phyloP scores from a whole-genome alignment of 139 green algal genomes.

The Chlamydomonas sp. region DNA sequence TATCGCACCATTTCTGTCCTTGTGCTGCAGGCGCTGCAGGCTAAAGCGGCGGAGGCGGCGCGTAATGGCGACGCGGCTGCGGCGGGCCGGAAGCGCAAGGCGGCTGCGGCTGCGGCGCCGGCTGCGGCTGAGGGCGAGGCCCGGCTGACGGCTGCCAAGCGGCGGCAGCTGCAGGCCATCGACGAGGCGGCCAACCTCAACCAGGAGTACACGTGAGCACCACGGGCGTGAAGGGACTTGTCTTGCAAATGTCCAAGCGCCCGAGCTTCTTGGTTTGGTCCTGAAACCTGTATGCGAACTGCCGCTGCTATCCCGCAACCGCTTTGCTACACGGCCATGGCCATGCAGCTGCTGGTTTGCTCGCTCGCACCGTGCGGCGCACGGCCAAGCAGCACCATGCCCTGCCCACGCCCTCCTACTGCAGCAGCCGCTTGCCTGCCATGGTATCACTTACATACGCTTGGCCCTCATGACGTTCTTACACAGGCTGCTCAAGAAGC shows the following conservation, averaged over 20 bases:
- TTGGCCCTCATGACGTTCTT: too few species aligned
- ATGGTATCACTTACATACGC: too few species aligned
- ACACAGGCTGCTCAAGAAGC: conserved; percentile 78
- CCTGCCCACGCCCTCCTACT: background rate
- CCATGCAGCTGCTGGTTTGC: too few species aligned
- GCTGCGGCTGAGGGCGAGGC: background rate
- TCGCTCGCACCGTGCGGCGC: too few species aligned
- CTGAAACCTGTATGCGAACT: too few species aligned
- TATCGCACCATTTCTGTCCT: background rate
- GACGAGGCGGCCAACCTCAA: conserved; percentile 81
- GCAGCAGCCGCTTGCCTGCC: background rate
- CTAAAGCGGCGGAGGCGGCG: background rate
- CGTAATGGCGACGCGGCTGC: background rate
- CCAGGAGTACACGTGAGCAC: conserved; percentile 65
- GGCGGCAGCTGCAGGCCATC: conserved; percentile 69
- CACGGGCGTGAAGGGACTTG: too few species aligned
- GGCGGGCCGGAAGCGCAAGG: conserved; percentile 20
- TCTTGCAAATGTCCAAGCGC: too few species aligned
- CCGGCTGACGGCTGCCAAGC: conserved; percentile 76
- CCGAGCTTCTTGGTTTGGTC: too few species aligned
- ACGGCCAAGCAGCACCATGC: background rate
- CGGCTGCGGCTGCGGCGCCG: background rate
- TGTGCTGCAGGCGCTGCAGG: background rate
- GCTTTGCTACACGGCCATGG: too few species aligned
- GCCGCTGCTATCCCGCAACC: too few species aligned